phyloP scores from a whole-genome alignment of 169 alveolate species.

The Eimeria acervulina region DNA sequence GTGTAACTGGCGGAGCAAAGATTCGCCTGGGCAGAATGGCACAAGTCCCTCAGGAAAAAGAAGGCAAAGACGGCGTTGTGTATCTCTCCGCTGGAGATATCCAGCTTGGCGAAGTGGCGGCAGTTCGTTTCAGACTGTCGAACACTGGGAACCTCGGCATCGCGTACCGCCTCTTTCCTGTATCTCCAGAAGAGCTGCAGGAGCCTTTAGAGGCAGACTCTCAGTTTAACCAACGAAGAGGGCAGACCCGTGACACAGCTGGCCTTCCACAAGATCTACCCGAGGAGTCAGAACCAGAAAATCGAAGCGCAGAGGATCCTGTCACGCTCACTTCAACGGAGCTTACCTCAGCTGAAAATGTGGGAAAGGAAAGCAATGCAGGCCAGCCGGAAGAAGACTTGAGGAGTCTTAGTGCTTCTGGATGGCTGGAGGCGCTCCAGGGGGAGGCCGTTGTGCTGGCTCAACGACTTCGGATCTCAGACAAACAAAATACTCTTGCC shows the following conservation, averaged over 20 bases:
- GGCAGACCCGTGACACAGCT: not conserved
- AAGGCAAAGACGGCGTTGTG: slow-evolving; percentile 40
- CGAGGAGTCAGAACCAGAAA: not conserved
- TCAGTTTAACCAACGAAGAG: not conserved
- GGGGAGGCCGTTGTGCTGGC: slow-evolving; percentile 68
- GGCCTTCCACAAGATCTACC: not conserved
- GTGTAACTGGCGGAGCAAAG: not conserved
- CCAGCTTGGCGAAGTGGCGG: slow-evolving; percentile 69
- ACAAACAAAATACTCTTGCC: slow-evolving; percentile 44
- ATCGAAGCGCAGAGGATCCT: not conserved
- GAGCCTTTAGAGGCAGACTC: not conserved
- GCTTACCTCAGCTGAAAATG: not conserved
- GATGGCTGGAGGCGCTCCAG: slow-evolving; percentile 74
- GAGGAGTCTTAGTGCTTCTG: slow-evolving; percentile 13
- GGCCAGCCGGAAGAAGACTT: slow-evolving; percentile 35
- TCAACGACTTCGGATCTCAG: slow-evolving; percentile 68
- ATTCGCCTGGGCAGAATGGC: not conserved
- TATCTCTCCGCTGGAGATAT: slow-evolving; percentile 73
- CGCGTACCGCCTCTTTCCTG: slow-evolving; percentile 62
- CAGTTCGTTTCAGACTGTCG: slow-evolving; percentile 36
- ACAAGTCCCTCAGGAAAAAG: not conserved
- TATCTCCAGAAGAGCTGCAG: slow-evolving; percentile 19
- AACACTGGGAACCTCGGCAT: slow-evolving; percentile 65
- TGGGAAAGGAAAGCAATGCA: not conserved
- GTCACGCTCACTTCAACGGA: not conserved